These are phyloP conservation scores for Mycogone perniciosa DNA, from an alignment of 2,329 filamentous ascomycete genomes.

Conservation along the genomic window DNA sequence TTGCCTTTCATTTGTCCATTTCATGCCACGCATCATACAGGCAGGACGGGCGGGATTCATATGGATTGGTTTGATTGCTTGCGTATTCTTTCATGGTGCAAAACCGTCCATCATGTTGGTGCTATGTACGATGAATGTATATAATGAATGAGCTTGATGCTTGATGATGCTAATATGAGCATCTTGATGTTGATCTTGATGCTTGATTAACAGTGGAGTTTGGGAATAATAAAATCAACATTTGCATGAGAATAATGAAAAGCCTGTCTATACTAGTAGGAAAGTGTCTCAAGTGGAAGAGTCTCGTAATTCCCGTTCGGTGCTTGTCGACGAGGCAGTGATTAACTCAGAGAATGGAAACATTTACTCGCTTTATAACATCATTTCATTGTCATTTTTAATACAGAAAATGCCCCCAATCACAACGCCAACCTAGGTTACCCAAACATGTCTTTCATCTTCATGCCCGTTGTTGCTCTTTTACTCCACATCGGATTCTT, in stretches of 20 bases:
- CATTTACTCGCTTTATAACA: no score
- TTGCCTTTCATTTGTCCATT: background rate
- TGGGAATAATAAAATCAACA: background rate
- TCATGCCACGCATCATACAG: background rate
- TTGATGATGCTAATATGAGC: background rate
- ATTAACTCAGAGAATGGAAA: no score
- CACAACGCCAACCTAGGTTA: background rate
- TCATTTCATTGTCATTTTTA: background rate
- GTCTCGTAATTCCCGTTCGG: background rate
- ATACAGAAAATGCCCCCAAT: background rate
- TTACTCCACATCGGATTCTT: conserved; percentile 45
- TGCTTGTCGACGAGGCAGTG: no score
- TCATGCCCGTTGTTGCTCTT: conserved; percentile 1
- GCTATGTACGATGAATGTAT: conserved; percentile 16
- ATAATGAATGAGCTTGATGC: conserved; percentile 11
- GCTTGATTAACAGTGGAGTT: background rate
- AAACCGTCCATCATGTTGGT: conserved; percentile 5
- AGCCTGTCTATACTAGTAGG: background rate
- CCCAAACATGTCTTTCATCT: conserved; percentile 6
- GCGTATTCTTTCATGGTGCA: background rate
- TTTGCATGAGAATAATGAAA: background rate
- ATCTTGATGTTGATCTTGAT: background rate
- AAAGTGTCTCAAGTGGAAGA: background rate
- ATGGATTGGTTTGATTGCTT: background rate
- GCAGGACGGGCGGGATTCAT: background rate